A percentile compares a stretch with the other conserved stretches of the same genome.
Evolutionary conservation across 2,329 filamentous ascomycete species (phyloP).

Genomic region (Thelonectria discophora): DNA sequence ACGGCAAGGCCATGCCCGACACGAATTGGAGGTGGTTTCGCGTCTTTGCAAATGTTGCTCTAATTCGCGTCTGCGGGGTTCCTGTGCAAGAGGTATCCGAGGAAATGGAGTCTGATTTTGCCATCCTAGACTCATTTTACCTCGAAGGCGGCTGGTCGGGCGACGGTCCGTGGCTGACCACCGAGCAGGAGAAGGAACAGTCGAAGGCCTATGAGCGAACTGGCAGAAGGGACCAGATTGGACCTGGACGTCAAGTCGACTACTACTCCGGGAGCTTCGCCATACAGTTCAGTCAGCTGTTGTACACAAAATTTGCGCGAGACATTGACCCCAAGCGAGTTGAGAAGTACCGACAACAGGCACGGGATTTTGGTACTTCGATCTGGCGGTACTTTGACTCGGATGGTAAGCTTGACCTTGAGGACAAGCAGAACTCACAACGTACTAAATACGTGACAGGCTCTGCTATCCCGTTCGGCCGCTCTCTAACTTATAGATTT

Average conservation of each 20-base stretch:
- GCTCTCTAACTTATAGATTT: constrained; percentile 61
- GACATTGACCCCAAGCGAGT: constrained; percentile 50
- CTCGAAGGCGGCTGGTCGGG: constrained; percentile 56
- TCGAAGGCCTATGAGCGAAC: constrained; percentile 1
- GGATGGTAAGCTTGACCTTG: constrained; percentile 45
- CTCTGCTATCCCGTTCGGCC: constrained; percentile 60
- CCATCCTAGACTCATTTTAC: constrained; percentile 56
- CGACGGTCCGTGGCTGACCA: constrained; percentile 54
- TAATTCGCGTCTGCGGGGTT: constrained; percentile 53
- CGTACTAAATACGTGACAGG: constrained; percentile 44
- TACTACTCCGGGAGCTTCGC: constrained; percentile 56
- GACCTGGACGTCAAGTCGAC: constrained; percentile 51
- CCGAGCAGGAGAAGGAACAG: constrained; percentile 27
- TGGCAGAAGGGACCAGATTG: constrained; percentile 35
- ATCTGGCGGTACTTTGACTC: constrained; percentile 61
- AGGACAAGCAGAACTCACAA: fast-evolving
- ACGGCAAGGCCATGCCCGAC: constrained; percentile 54
- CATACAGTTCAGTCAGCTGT: constrained; percentile 46
- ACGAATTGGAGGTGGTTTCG: constrained; percentile 65
- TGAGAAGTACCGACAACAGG: constrained; percentile 49
- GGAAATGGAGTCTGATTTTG: constrained; percentile 53
- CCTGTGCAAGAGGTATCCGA: constrained; percentile 45
- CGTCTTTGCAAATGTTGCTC: constrained; percentile 58
- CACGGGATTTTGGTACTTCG: constrained; percentile 50
- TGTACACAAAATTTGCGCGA: not conserved